Evolutionary conservation across 805 yeast species (phyloP), one percentile per base, ranked within the genome.

Genomic region (Pichia paraexigua): DNA sequence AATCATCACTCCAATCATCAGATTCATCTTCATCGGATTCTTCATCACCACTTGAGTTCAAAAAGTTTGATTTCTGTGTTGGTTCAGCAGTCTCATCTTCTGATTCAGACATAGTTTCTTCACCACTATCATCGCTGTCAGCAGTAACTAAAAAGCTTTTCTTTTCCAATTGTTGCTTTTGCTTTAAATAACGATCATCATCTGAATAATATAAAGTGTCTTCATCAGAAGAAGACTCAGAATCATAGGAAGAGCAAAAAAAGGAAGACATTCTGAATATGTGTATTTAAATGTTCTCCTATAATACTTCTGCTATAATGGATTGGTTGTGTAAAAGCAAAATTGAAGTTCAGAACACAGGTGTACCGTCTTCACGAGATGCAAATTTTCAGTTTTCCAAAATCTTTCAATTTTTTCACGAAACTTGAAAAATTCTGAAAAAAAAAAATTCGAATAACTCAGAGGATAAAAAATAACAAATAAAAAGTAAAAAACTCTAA

Each of bases 241-340:
- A 79, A 48, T 82, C 79, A 56, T 76, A 73, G 64, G 71, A 72
- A 27, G 81, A 71, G 50, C 82, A 82, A 75, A 94, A 94, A 79
- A 94, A 92, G 73, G 96, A 87, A 61, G 98, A 89, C 96, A 90
- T 90, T 35, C 6, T 35, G 39, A 8, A n/a, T 35, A 35, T 35
- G 17, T 5, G 11, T 35, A 35, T 35, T 35, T 2, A 35, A 35
- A 35, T 35, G 20, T n/a, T 35, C 20, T n/a, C 11, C 39, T 35
- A 8, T 10, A 35, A 35, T n/a, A 10, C 13, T 17, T n/a, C 39
- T 35, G n/a, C 39, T 35, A 17, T 8, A 9, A 10, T 35, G 20
- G 17, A 6, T 35, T 35, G 39, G 39, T 35, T 35, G 11, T 7
- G 7, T 35, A 10, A n/a, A 35, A n/a, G n/a, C n/a, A 30, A n/a